Evolutionary conservation across 2,329 filamentous ascomycete species (phyloP).

Genomic region (Cucurbitaria berberidis): DNA sequence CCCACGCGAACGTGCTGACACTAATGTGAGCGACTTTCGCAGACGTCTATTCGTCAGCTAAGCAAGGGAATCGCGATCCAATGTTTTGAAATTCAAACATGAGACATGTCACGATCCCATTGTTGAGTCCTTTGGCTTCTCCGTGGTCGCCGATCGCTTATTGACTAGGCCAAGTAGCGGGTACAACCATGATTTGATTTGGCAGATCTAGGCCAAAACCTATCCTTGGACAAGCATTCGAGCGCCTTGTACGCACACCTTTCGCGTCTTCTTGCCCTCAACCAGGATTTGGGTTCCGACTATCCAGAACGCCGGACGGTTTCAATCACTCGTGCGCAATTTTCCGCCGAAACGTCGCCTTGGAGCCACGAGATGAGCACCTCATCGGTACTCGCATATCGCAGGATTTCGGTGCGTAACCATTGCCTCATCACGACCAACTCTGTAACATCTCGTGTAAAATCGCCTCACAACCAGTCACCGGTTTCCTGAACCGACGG

Average conservation of each 20-base stretch:
- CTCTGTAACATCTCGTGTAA: not conserved
- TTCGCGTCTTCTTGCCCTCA: not conserved
- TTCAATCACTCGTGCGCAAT: not conserved
- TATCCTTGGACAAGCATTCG: not conserved
- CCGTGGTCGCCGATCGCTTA: not conserved
- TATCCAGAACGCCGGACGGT: not conserved
- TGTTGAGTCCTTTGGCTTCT: not conserved
- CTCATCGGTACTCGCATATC: not conserved
- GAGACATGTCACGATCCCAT: not conserved
- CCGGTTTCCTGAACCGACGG: not conserved
- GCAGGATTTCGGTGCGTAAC: not conserved
- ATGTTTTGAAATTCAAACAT: no score
- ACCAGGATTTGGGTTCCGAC: not conserved
- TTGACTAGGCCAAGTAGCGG: not conserved
- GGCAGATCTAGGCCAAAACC: not conserved
- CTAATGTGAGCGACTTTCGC: not conserved
- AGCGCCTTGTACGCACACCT: not conserved
- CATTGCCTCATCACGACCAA: not conserved
- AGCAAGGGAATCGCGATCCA: not conserved
- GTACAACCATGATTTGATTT: slow-evolving; percentile 4
- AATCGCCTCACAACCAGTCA: not conserved
- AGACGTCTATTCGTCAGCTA: not conserved
- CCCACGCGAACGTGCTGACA: no score
- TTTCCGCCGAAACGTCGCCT: not conserved
- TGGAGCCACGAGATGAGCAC: not conserved